Percentiles rank a stretch among this genome's conserved stretches.
Evolutionary conservation across 768 basidiomycete genomes (phyloP).

Genomic region (Cystobasidium tubakii): DNA sequence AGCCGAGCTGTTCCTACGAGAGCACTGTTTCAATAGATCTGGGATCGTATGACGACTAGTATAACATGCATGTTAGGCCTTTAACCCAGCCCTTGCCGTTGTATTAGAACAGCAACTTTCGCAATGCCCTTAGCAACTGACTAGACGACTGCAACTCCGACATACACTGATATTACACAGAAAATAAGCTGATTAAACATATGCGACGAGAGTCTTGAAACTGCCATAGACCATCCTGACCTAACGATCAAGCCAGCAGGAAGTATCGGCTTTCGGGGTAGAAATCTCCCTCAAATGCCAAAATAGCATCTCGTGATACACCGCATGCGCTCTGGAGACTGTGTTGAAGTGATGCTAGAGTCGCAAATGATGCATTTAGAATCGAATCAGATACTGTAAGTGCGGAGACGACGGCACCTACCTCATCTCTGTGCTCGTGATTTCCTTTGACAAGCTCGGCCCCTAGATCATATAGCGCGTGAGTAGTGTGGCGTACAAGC

Average conservation of each 20-base stretch:
- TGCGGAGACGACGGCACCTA: not conserved
- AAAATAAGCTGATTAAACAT: no score
- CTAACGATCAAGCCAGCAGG: slow-evolving; percentile 15
- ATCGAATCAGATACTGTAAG: not conserved
- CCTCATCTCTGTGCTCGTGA: slow-evolving; percentile 9
- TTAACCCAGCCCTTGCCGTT: no score
- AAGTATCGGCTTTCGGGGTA: not conserved
- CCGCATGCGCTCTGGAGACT: not conserved
- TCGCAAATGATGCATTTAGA: not conserved
- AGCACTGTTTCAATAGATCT: not conserved
- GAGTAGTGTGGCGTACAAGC: not conserved
- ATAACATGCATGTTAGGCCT: not conserved
- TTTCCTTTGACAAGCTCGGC: not conserved
- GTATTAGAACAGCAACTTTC: no score
- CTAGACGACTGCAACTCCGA: no score
- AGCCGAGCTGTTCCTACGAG: not conserved
- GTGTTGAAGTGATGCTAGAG: not conserved
- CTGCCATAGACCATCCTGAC: no score
- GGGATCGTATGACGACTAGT: not conserved
- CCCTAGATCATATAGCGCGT: not conserved
- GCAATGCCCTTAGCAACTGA: no score
- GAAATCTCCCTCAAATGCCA: slow-evolving; percentile 18
- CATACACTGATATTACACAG: no score
- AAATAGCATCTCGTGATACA: slow-evolving; percentile 5
- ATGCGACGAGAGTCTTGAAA: no score